phyloP scores from a whole-genome alignment of 192 early-diverging fungal species.

The Tieghemiomyces parasiticus region DNA sequence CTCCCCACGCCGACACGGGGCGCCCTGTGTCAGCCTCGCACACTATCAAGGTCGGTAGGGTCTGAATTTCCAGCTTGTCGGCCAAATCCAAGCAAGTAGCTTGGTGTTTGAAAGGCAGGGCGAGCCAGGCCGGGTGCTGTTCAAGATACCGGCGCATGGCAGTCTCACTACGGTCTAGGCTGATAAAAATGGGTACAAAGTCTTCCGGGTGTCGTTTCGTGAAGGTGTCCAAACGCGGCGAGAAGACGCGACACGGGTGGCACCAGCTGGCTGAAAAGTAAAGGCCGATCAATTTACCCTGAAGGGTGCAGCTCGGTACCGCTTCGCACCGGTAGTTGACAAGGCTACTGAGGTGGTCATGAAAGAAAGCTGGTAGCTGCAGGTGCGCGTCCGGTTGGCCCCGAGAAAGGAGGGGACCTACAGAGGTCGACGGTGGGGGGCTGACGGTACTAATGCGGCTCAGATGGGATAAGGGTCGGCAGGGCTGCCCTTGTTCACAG shows the following conservation, averaged over 20 bases:
- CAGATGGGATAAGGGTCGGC: neutral
- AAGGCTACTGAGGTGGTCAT: neutral
- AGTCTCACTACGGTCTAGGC: neutral
- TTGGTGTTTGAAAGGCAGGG: constrained; percentile 5
- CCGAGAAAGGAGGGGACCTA: neutral
- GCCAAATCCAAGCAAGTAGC: constrained; percentile 2
- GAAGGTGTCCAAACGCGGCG: neutral
- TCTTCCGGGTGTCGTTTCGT: neutral
- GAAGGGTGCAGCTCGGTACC: neutral
- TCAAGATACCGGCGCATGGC: neutral
- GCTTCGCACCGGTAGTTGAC: neutral
- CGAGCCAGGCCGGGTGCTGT: constrained; percentile 1
- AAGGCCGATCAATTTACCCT: neutral
- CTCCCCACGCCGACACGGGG: constrained; percentile 2
- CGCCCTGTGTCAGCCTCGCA: constrained; percentile 3
- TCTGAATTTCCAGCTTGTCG: constrained; percentile 7
- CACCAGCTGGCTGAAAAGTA: constrained; percentile 11
- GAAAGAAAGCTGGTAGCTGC: neutral
- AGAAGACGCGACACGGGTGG: neutral
- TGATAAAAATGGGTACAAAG: neutral
- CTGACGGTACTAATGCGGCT: neutral
- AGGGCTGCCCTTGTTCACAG: neutral
- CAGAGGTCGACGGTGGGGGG: neutral
- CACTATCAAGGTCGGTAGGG: neutral
- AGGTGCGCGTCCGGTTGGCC: neutral